A percentile compares a stretch with the other conserved stretches of the same genome.
Conservation (phyloP, 352 stramenopile genomes). For the Phytophthora aleatoria region DNA sequence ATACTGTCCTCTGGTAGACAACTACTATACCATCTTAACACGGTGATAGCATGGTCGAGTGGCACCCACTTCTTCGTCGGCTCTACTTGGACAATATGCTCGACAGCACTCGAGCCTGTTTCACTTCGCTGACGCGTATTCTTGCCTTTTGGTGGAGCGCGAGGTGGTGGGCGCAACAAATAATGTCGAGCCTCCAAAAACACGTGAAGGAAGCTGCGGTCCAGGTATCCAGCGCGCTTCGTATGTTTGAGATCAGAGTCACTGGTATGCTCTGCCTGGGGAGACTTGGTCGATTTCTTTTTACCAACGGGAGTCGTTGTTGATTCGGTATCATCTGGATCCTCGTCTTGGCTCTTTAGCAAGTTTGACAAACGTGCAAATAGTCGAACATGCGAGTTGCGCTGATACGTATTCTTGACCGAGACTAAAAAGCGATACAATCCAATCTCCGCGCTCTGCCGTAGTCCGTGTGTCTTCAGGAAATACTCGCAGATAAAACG, state of each 20-base stretch:
- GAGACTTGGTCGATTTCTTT: constrained; percentile 12
- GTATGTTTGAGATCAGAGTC: constrained; percentile 6
- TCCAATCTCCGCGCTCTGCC: constrained; percentile 66
- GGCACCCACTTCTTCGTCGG: constrained; percentile 60
- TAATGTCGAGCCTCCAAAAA: constrained; percentile 64
- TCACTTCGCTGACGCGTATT: background rate
- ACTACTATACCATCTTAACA: constrained; percentile 70
- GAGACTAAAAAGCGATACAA: constrained; percentile 77
- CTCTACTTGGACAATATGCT: constrained; percentile 66
- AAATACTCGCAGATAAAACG: constrained; percentile 79
- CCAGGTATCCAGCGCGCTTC: constrained; percentile 42
- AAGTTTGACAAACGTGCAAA: constrained; percentile 74
- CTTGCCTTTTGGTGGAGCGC: constrained; percentile 15
- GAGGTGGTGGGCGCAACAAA: constrained; percentile 40
- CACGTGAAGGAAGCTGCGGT: constrained; percentile 68
- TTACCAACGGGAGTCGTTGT: constrained; percentile 2
- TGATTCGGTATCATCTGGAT: constrained; percentile 2
- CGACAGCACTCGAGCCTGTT: background rate
- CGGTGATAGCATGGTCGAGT: constrained; percentile 60
- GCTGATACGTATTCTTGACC: constrained; percentile 57
- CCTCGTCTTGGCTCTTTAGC: constrained; percentile 32
- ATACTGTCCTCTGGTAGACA: constrained; percentile 62
- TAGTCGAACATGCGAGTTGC: constrained; percentile 57
- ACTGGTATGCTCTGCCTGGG: constrained; percentile 4
- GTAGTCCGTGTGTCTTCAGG: constrained; percentile 65